Evolutionary conservation across 768 basidiomycete species (phyloP), one percentile per base, ranked within the genome.

Genomic region (Agrocybe pediades): DNA sequence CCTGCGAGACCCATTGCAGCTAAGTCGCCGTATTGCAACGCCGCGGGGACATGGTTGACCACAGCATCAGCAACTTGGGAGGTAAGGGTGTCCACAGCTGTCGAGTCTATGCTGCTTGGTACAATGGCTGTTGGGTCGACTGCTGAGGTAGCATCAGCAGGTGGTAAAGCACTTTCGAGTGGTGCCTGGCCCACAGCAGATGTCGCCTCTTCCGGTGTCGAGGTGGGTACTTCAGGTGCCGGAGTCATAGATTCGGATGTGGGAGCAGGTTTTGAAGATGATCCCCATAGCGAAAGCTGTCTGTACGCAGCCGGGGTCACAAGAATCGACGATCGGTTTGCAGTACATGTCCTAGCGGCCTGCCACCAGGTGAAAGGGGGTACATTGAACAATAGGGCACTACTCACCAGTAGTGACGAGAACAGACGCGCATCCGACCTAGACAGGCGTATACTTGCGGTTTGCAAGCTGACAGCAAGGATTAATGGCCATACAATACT

Each of bases 1-100:
- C 74, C 66, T 15, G 76, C 71, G 2, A 92, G 71, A 2, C 87
- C 90, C 33, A 90, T 76, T 3, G 83, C 79, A 15, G 85, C 81
- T 33, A 92, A 74, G 69, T 90, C 88, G 1, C 90, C 90, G 41
- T 83, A 84, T 56, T 90, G 82, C 4, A 90, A 68, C 6, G 52
- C 59, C 1, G 86, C 79, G 20, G 79, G 68, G 23, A 76, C 67
- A 29, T 65, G 45, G 30, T 61, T 65, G 33, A 60, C 58, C 9
- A 71, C 52, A 9, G 70, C 56, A 45, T 73, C 64, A 21, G 66
- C 60, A 6, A 68, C 4, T 33, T 54, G 50, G 24, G 58, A 53
- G 30, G 47, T 45, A 19, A 58, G 19, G 13, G 50, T 20, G 23
- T 36, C 30, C 17, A 45, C 46, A 30, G 27, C 49, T 11, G 51